Percentiles rank a stretch among this genome's conserved stretches.
Evolutionary conservation across 768 basidiomycete genomes (phyloP).

Genomic region (Mycena filopes): DNA sequence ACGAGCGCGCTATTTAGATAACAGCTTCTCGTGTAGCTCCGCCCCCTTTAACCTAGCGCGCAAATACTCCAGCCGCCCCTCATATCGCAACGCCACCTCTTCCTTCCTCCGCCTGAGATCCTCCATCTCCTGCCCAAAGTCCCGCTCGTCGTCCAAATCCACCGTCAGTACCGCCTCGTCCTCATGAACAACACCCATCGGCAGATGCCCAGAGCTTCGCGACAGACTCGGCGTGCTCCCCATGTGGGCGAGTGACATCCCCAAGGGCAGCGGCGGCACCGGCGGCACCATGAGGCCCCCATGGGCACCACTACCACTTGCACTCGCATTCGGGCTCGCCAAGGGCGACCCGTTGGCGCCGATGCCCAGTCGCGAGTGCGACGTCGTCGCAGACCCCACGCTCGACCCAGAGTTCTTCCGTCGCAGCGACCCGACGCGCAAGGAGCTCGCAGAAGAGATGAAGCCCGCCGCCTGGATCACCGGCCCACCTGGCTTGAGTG

Average conservation of each 20-base stretch:
- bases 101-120: slow-evolving; percentile 76
- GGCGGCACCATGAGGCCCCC: slow-evolving; percentile 35
- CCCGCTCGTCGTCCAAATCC: slow-evolving; percentile 45
- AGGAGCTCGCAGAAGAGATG: slow-evolving; percentile 26
- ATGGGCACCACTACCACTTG: background rate
- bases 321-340: background rate
- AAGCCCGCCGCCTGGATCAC: slow-evolving; percentile 24
- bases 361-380: slow-evolving; percentile 31
- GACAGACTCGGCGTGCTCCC: slow-evolving; percentile 54
- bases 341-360: slow-evolving; percentile 38
- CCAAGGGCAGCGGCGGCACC: slow-evolving; percentile 35
- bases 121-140: slow-evolving; percentile 67
- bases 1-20: slow-evolving; percentile 45
- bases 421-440: slow-evolving; percentile 52
- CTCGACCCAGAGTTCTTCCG: slow-evolving; percentile 74
- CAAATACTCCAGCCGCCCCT: slow-evolving; percentile 80
- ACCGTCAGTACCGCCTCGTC: slow-evolving; percentile 49
- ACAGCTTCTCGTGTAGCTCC: slow-evolving; percentile 83
- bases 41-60: slow-evolving; percentile 86
- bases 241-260: slow-evolving; percentile 28
- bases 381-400: slow-evolving; percentile 55
- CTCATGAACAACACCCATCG: slow-evolving; percentile 64
- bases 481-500: slow-evolving; percentile 46
- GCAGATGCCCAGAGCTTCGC: slow-evolving; percentile 58
- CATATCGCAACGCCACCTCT: slow-evolving; percentile 79